Base-by-base conservation (phyloP, 2,329 filamentous ascomycete species). In the Cladophialophora yegresii region DNA sequence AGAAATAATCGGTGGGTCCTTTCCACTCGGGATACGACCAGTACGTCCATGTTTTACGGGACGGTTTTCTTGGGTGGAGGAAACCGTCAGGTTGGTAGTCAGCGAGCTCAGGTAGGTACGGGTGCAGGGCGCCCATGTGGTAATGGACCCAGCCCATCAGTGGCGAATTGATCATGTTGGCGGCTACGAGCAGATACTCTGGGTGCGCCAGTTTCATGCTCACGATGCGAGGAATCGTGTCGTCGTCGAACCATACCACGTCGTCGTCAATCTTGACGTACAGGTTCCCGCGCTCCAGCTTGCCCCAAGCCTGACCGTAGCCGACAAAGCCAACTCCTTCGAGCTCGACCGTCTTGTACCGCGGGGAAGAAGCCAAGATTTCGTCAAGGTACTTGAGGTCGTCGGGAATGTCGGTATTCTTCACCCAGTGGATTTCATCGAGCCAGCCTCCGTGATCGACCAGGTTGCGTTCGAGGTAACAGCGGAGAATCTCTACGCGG, bases 121-220 rank as follows among this genome's bases (percentile, higher is more conserved):
- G 81, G 56, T 81, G 76, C 22, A 84, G 77, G 20, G 81, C 80
- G 4, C 81, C 82, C 8, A 82, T 76, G 62, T 84, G 83, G 70
- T 80, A 81, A 68, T 87, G 84, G 20, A 86, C 76, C 75, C 82
- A 81, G 55, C 79, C 79, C 33, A 85, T 80, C 10, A 83, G 77
- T 13, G 83, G 83, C 55, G 84, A 82, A 65, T 86, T 86, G 67
- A 86, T 75, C 23, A 87, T 77, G 66, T 86, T 85, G 56, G 83
- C 83, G 2, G 82, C 83, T 13, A 86, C 80, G 53, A 81, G 75
- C 66, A 80, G 80, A 28, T 79, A 79, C 45, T 84, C 78, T 7
- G 83, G 82, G 33, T 85, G 78, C 3, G 80, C 76, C 55, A 83
- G 72, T 66, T 82, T 82, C 22, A 82, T 83, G 66, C 82, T 81